Base-by-base conservation (phyloP, 257 asterid species). In the Euphrasia confusa region DNA sequence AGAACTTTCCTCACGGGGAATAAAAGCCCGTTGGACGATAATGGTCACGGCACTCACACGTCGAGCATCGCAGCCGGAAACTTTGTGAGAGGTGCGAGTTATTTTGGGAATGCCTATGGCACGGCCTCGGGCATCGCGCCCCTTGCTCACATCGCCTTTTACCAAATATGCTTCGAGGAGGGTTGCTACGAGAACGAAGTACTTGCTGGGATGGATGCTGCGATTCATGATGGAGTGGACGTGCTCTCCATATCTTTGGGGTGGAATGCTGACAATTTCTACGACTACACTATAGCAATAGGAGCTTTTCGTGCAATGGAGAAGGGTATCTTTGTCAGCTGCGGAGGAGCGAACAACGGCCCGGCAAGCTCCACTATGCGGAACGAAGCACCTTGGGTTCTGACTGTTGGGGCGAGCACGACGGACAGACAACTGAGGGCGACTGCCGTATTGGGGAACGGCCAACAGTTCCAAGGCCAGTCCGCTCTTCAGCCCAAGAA, bases 11-110 rank as follows among this genome's bases (percentile, higher is more conserved):
- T 0, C 54, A 6, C 9, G 21, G 0, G 14, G 2, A 17, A 5
- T 10, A 14, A n/a, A n/a, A 49, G 10, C 26, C 55, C 55, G 14
- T 1, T 4, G 11, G 55, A 78, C 10, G 58, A 26, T 0, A 26
- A n/a, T 8, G 81, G 81, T 7, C 84, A 79, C 15, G 88, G 88
- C 1, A 75, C 83, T 5, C 84, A 80, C 69, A 78, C 84, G 0
- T 74, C 89, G 0, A 66, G 89, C 70, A 83, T 76, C 2, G 89
- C 86, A 4, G 89, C 81, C 0, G 89, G 89, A 3, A 69, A 30
- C 30, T 71, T 72, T 4, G 85, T 79, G 28, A 12, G 21, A 1
- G 77, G 79, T 3, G 86, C 82, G 1, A 78, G 64, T 54, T 54
- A 72, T 0, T 73, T 71, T 3, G 86, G 84, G 14, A 72, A 59